Percentiles rank a stretch among this genome's conserved stretches.
Conservation (phyloP, 306 rosid species). For the Cucumis sativus region DNA sequence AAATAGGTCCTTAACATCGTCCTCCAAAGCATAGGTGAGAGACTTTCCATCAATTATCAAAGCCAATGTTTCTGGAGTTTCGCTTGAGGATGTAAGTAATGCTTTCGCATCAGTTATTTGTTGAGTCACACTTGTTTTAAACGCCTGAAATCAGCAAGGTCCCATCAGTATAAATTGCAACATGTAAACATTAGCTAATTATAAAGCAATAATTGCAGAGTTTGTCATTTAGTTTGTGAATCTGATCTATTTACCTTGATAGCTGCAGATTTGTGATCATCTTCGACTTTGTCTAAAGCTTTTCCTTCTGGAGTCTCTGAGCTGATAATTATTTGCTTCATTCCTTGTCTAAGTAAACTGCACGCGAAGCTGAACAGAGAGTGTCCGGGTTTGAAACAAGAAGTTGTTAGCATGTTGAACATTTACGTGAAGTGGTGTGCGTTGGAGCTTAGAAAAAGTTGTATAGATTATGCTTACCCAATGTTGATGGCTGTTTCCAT, state of each 20-base stretch:
- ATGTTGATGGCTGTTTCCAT: constrained; percentile 99
- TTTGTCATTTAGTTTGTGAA: background rate
- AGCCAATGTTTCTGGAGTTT: constrained; percentile 61
- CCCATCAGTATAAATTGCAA: constrained; percentile 1
- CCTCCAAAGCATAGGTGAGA: constrained; percentile 70
- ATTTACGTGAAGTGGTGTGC: background rate
- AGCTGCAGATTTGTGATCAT: constrained; percentile 30
- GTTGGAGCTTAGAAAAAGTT: background rate
- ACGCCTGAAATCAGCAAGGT: constrained; percentile 44
- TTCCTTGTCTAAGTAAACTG: constrained; percentile 95
- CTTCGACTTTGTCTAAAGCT: constrained; percentile 64
- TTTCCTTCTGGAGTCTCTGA: constrained; percentile 73
- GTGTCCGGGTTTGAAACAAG: background rate
- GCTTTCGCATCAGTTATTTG: constrained; percentile 57
- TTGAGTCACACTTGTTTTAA: constrained; percentile 53
- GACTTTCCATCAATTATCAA: constrained; percentile 94
- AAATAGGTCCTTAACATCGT: constrained; percentile 68
- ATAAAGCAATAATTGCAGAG: background rate
- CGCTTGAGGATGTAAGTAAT: constrained; percentile 22
- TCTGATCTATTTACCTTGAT: constrained; percentile 30
- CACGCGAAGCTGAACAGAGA: constrained; percentile 61
- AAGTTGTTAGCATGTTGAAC: background rate
- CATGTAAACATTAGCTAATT: background rate
- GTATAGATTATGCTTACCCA: constrained; percentile 31
- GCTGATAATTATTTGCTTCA: constrained; percentile 76